These are phyloP conservation scores for Flaveria trinervia DNA, from an alignment of 129 eudicot species.

Conservation along the genomic window DNA sequence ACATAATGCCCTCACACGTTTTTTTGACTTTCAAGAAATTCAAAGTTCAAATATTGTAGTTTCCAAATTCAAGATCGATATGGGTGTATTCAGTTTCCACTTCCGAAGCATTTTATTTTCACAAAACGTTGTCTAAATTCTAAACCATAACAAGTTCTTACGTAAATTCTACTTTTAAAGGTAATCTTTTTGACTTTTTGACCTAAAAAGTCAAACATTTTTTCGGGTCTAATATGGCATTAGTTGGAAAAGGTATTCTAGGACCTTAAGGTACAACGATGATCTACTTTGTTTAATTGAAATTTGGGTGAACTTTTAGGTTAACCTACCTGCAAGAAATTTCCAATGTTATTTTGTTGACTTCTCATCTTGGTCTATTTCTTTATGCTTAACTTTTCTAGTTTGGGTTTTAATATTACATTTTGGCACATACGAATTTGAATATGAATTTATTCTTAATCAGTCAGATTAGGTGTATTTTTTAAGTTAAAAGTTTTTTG, in stretches of 20 bases:
- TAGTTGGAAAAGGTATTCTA: constrained; percentile 6
- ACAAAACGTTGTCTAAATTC: background rate
- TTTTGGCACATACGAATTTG: constrained; percentile 14
- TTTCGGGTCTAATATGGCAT: constrained; percentile 22
- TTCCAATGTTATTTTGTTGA: constrained; percentile 26
- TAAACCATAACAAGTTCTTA: background rate
- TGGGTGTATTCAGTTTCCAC: background rate
- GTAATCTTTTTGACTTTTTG: constrained; percentile 7
- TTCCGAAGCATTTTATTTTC: background rate
- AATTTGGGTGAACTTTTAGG: constrained; percentile 19
- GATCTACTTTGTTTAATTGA: constrained; percentile 3
- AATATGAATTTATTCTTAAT: constrained; percentile 9
- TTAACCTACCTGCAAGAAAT: constrained; percentile 34
- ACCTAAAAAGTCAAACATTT: constrained; percentile 21
- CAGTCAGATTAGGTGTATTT: constrained; percentile 1
- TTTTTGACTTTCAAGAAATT: constrained; percentile 29
- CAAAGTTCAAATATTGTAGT: constrained; percentile 5
- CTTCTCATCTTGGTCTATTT: constrained; percentile 11
- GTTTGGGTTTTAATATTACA: constrained; percentile 24
- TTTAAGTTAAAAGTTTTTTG: constrained; percentile 9
- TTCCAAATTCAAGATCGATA: background rate
- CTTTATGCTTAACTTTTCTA: constrained; percentile 7
- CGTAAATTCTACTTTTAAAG: background rate
- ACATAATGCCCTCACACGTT: background rate
- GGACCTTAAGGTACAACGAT: constrained; percentile 24